Percentiles rank a stretch among this genome's conserved stretches.
phyloP scores from a whole-genome alignment of 306 rosid species.

The Dicorynia guianensis region DNA sequence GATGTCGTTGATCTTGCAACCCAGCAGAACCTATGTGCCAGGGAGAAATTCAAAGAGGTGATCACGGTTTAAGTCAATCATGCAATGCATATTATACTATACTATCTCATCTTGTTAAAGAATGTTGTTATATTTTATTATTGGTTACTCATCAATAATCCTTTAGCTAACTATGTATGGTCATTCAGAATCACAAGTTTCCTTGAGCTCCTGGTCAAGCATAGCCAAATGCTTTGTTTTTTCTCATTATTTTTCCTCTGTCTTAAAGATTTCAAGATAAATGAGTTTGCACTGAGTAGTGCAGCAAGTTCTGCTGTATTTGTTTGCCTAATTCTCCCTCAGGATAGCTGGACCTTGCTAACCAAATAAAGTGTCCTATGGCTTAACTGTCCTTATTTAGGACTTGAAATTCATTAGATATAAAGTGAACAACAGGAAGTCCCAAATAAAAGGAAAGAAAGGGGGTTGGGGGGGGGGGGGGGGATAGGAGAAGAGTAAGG shows the following conservation, averaged over 20 bases:
- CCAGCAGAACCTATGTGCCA: conserved; percentile 68
- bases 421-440: no score
- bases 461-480: no score
- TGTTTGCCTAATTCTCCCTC: conserved; percentile 4
- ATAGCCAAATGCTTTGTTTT: neutral
- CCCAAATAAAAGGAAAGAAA: no score
- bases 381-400: conserved; percentile 20
- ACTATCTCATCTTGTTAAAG: conserved; percentile 29
- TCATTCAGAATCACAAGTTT: conserved; percentile 19
- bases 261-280: conserved; percentile 12
- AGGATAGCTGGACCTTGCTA: conserved; percentile 14
- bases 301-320: conserved; percentile 9
- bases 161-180: neutral
- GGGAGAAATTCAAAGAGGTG: conserved; percentile 81
- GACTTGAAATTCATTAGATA: neutral
- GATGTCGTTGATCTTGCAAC: conserved; percentile 76
- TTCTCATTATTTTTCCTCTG: neutral
- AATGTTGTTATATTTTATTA: conserved; percentile 15
- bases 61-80: conserved; percentile 34
- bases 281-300: conserved; percentile 25
- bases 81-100: conserved; percentile 9
- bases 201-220: conserved; percentile 28
- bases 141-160: conserved; percentile 20
- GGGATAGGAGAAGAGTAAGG: no score
- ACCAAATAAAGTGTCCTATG: neutral